Conservation (phyloP, 805 yeast genomes). For the Pichia membranifaciens region DNA sequence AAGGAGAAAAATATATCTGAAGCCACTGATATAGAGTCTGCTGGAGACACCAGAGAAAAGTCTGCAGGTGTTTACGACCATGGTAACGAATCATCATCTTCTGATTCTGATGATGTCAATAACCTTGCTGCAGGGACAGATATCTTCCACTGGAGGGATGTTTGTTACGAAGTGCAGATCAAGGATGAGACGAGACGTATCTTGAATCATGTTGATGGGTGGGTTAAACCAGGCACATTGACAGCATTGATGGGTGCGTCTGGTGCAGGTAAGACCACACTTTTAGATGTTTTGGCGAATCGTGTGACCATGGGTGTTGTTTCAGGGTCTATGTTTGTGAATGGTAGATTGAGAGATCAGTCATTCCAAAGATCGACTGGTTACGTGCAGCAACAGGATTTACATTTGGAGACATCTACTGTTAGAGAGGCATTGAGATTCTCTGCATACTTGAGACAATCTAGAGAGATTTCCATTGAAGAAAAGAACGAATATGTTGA, state of each 20-base stretch:
- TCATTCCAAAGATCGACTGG: slow-evolving; percentile 53
- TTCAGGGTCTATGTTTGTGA: slow-evolving; percentile 53
- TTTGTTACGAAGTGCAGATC: slow-evolving; percentile 63
- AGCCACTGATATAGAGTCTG: slow-evolving; percentile 26
- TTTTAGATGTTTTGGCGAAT: slow-evolving; percentile 47
- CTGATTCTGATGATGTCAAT: slow-evolving; percentile 26
- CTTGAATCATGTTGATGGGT: slow-evolving; percentile 64
- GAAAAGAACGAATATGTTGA: slow-evolving; percentile 50
- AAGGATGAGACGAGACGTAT: slow-evolving; percentile 56
- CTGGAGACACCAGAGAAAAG: slow-evolving; percentile 19
- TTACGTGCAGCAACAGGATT: slow-evolving; percentile 57
- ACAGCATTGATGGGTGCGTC: slow-evolving; percentile 69
- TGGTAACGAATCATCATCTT: slow-evolving; percentile 14
- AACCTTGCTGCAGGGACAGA: slow-evolving; percentile 34
- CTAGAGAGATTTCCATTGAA: slow-evolving; percentile 32
- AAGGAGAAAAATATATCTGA: slow-evolving; percentile 32
- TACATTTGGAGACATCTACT: slow-evolving; percentile 45
- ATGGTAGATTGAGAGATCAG: slow-evolving; percentile 42
- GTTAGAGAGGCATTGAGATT: slow-evolving; percentile 51
- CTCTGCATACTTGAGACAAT: slow-evolving; percentile 46
- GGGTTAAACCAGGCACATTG: slow-evolving; percentile 78
- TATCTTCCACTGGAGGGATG: slow-evolving; percentile 73
- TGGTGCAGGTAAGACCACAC: slow-evolving; percentile 60
- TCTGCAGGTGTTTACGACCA: slow-evolving; percentile 22
- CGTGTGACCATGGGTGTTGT: slow-evolving; percentile 51